Base-by-base conservation (phyloP, 352 stramenopile genomes). In the Pythium rhizo-oryzae region DNA sequence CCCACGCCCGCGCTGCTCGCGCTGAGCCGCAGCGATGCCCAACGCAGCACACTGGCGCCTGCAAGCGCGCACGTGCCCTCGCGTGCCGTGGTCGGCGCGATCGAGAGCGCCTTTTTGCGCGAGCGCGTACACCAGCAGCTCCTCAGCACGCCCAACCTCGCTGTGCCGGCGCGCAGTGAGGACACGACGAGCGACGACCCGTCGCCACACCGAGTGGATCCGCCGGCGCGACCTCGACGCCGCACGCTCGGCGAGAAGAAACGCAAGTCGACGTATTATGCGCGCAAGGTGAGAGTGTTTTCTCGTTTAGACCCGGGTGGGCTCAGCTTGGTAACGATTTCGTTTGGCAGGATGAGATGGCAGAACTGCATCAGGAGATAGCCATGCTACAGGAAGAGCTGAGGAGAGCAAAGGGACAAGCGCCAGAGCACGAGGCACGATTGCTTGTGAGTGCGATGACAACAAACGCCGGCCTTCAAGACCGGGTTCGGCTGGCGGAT, bases 191-290 rank as follows among this genome's bases (percentile, higher is more conserved):
- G 61, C 30, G 61, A 67, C 51, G 61, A 67, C 18, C 50, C 44
- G 50, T 21, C 39, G 15, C 12, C 21, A 7, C 21, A 19, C 25
- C 47, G 46, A 44, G 41, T 35, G 46, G n/a, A 39, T 6, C 1
- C 13, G 35, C 1, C 1, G n/a, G 9, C 6, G 52, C 52, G 8
- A 33, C 2, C 28, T 33, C 28, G 28, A 6, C 28, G 28, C 28
- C 28, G 24, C 50, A 28, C 28, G 15, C 19, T 15, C 16, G 9
- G 15, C 23, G 39, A 25, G 19, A 71, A 66, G 57, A 72, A 67
- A 43, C 65, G 65, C 50, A 72, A 72, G 59, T 21, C 65, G 11
- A 72, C 65, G 39, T 72, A 72, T 33, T 72, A 72, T 18, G 58
- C 61, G 57, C 64, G 64, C 64, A 71, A 71, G 57, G 64, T 71